Percentiles rank a stretch among this genome's conserved stretches.
Conservation (phyloP, 2,329 filamentous ascomycete genomes). For the Penicillium sp. region DNA sequence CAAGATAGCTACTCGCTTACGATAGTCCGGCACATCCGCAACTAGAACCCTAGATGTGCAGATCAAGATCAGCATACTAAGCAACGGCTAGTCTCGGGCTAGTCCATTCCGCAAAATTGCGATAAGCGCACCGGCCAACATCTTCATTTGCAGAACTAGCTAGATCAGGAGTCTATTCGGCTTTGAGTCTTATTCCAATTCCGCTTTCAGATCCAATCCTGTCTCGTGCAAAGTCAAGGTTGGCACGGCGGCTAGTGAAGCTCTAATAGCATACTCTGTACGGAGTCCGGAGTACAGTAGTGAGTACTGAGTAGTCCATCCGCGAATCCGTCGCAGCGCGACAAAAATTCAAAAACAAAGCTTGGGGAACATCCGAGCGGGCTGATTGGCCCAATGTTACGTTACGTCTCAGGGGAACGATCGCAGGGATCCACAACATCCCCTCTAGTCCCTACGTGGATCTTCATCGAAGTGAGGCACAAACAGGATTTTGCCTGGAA, state of each 20-base stretch:
- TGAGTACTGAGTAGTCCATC: not conserved
- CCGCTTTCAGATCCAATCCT: not conserved
- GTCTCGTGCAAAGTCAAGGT: not conserved
- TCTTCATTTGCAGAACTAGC: not conserved
- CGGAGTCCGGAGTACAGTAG: too few relatives aligned
- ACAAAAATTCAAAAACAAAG: not conserved
- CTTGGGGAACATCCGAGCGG: not conserved
- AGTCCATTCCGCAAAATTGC: not conserved
- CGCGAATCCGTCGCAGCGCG: not conserved
- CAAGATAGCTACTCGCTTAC: too few relatives aligned
- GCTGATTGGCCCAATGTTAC: not conserved
- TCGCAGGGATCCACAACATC: not conserved
- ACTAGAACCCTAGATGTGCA: too few relatives aligned
- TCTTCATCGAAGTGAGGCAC: not conserved
- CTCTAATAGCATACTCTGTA: not conserved
- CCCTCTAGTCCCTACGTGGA: not conserved
- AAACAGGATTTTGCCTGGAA: not conserved
- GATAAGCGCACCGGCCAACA: not conserved
- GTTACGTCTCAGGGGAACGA: not conserved
- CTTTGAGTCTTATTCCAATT: not conserved
- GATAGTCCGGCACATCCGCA: too few relatives aligned
- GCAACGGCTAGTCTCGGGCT: not conserved
- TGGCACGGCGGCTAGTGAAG: not conserved
- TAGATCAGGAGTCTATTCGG: too few relatives aligned
- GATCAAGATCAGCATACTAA: conserved; percentile 2